Evolutionary conservation across 139 green algal species (phyloP), one percentile per base, ranked within the genome.

Genomic region (Volvox reticuliferus): DNA sequence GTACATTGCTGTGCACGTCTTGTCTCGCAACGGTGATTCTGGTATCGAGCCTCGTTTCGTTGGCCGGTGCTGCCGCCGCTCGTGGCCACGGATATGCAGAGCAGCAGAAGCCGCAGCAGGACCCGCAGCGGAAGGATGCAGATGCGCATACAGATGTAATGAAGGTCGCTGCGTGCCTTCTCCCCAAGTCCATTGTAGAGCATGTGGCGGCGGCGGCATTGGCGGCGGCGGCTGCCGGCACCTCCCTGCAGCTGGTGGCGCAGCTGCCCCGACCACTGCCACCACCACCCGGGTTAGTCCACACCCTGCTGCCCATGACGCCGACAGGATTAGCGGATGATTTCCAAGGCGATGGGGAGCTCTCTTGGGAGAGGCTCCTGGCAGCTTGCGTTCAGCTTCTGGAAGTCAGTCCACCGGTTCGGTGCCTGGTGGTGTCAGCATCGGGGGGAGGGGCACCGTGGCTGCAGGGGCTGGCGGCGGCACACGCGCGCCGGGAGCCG

Each of bases 341-440:
- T 35, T 61, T 62, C 19, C 32, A 22, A 14, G 87, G 87, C 1
- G 87, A 91, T 87, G 87, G 63, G 0, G 87, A 91, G 87, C 32
- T 87, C 79, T 80, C 32, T n/a, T 91, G 88, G 88, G 88, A 79
- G 36, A 63, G 88, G 63, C 62, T 88, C 65, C 79, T 88, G 80
- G 79, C 12, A 6, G 32, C 86, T 18, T 62, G 50, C 1, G 33
- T 50, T 16, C 86, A 80, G 67, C 83, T 88, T 36, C 35, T 44
- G 83, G 83, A 88, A 28, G 21, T 80, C 36, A 67, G 24, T 2
- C 67, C 26, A 3, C 32, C 24, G 9, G 75, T 88, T 36, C 67
- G 65, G 83, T 17, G 24, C 1, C 35, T 55, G 67, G 35, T 68
- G 36, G 24, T 9, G 28, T 21, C 24, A 2, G 22, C 3, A 9